Evolutionary conservation across 139 green algal species (phyloP).

Genomic region (Mychonastes homosphaera): DNA sequence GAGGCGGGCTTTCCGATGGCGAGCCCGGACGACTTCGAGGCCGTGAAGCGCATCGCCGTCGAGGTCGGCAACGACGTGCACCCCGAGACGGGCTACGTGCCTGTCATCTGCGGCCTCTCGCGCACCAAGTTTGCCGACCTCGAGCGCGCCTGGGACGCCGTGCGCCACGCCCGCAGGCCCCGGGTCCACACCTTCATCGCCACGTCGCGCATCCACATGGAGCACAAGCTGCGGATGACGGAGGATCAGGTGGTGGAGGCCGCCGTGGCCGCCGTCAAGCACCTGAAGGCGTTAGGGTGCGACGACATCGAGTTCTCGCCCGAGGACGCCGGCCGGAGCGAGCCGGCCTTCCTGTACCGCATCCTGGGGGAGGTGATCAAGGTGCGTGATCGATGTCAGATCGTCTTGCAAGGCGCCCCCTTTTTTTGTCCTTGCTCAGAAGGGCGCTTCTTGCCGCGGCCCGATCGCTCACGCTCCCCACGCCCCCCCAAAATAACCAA

Average conservation of each 20-base stretch:
- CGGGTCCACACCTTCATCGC: constrained; percentile 97
- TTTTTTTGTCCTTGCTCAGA: too few species aligned
- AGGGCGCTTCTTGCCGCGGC: too few species aligned
- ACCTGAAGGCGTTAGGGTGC: constrained; percentile 78
- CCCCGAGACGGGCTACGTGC: constrained; percentile 78
- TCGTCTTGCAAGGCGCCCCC: too few species aligned
- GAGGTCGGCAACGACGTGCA: constrained; percentile 67
- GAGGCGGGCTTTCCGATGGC: constrained; percentile 95
- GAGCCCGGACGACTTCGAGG: constrained; percentile 95
- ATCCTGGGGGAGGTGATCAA: constrained; percentile 78
- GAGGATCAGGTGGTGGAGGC: constrained; percentile 80
- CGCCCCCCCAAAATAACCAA: too few species aligned
- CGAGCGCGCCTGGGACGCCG: constrained; percentile 80
- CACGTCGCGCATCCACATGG: constrained; percentile 95
- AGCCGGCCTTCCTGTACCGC: constrained; percentile 87
- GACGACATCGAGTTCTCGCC: constrained; percentile 96
- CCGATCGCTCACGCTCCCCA: too few species aligned
- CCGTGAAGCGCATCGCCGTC: constrained; percentile 81
- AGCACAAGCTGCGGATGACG: constrained; percentile 79
- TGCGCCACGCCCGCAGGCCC: constrained; percentile 71
- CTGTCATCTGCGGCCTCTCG: constrained; percentile 96
- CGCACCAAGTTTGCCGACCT: constrained; percentile 69
- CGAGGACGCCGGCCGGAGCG: constrained; percentile 85
- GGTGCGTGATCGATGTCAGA: too few species aligned
- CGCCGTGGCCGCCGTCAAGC: constrained; percentile 76